Conservation (phyloP, 2,329 filamentous ascomycete species). For the Aspergillus caelatus region DNA sequence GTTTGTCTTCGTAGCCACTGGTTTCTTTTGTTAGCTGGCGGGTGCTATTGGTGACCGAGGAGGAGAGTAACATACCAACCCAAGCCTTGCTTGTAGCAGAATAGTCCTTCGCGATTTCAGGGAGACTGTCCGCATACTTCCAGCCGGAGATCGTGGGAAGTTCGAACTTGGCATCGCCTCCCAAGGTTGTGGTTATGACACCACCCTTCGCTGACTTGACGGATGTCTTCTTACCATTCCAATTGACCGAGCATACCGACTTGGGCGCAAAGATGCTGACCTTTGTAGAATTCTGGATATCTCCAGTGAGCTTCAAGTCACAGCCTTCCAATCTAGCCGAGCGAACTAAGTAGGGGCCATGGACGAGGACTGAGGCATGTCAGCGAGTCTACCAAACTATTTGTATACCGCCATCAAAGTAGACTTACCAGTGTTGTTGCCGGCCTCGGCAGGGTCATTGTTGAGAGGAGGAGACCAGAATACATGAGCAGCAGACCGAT, state of each 20-base stretch:
- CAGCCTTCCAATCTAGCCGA: conserved; percentile 43
- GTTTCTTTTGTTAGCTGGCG: neutral
- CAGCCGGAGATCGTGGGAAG: conserved; percentile 40
- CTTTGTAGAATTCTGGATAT: conserved; percentile 45
- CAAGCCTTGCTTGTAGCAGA: conserved; percentile 28
- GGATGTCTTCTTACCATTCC: conserved; percentile 50
- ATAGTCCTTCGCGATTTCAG: conserved; percentile 48
- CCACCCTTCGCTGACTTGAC: conserved; percentile 31
- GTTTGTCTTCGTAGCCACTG: conserved; percentile 44
- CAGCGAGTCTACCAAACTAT: neutral
- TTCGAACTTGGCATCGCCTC: conserved; percentile 32
- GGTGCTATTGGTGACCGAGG: neutral
- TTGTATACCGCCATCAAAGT: neutral
- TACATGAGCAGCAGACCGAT: conserved; percentile 57
- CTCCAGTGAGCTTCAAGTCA: conserved; percentile 50
- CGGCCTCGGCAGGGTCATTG: conserved; percentile 49
- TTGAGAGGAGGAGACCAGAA: conserved; percentile 60
- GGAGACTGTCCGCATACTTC: conserved; percentile 49
- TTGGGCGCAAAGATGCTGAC: conserved; percentile 55
- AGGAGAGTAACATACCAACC: conserved; percentile 30
- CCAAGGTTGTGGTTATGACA: conserved; percentile 45
- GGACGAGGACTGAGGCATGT: conserved; percentile 49
- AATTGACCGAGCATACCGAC: conserved; percentile 49
- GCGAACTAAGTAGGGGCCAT: conserved; percentile 58
- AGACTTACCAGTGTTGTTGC: conserved; percentile 48